Evolutionary conservation across 106 monocot species (phyloP).

Genomic region (Acanthochlamys bracteata): DNA sequence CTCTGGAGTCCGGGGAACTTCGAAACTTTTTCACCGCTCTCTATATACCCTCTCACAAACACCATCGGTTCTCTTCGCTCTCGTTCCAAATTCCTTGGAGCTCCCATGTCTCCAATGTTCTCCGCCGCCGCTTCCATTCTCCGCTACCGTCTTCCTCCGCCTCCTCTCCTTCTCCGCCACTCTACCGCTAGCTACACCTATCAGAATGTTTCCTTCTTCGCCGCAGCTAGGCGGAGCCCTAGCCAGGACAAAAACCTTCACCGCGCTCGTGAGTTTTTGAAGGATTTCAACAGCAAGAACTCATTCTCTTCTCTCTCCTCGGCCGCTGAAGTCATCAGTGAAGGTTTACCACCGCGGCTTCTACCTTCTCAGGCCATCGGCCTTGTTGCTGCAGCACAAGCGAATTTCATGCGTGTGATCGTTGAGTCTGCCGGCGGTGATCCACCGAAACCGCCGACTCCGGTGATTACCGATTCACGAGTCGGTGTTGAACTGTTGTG

Average conservation of each 20-base stretch:
- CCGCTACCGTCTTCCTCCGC: neutral
- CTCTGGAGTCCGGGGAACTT: no score
- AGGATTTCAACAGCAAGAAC: conserved; percentile 5
- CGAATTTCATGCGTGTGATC: conserved; percentile 88
- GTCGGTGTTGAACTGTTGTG: conserved; percentile 69
- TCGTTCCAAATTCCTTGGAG: neutral
- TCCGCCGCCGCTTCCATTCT: conserved; percentile 6
- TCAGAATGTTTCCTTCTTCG: conserved; percentile 5
- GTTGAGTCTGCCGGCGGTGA: conserved; percentile 35
- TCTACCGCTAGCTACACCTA: neutral
- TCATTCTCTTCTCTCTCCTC: conserved; percentile 13
- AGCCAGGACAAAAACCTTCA: conserved; percentile 40
- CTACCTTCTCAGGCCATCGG: conserved; percentile 77
- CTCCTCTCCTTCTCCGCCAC: neutral
- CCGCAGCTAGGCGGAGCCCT: neutral
- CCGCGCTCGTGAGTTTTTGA: conserved; percentile 32
- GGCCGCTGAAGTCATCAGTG: conserved; percentile 1
- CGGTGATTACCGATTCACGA: conserved; percentile 9
- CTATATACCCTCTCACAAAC: neutral
- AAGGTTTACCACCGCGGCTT: conserved; percentile 15
- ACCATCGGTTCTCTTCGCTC: neutral
- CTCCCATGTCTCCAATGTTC: conserved; percentile 2
- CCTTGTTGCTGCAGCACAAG: conserved; percentile 80
- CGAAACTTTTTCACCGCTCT: neutral
- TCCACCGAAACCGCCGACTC: conserved; percentile 1